Percentiles rank a stretch among this genome's conserved stretches.
Evolutionary conservation across 2,329 filamentous ascomycete species (phyloP).

Genomic region (Apiospora pterosperma): DNA sequence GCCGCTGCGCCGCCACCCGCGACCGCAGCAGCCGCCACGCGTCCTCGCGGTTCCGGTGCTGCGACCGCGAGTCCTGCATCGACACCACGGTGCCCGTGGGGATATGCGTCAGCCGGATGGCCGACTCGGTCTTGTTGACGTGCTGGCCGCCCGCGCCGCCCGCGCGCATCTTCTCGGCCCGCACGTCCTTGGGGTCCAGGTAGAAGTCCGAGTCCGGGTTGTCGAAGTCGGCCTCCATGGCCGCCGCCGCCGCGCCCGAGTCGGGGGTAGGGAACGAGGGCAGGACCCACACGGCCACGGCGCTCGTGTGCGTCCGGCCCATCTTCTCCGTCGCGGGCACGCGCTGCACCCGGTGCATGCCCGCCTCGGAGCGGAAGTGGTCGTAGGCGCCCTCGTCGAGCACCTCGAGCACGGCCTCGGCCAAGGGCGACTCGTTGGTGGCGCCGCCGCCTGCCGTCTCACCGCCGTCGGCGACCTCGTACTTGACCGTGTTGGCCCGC

Average conservation of each 20-base stretch:
- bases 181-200: constrained; percentile 79
- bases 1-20: constrained; percentile 72
- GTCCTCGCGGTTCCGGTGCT: constrained; percentile 81
- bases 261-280: constrained; percentile 67
- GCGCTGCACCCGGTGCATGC: constrained; percentile 92
- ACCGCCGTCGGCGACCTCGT: constrained; percentile 67
- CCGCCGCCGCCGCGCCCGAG: constrained; percentile 42
- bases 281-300: constrained; percentile 87
- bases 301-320: constrained; percentile 89
- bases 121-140: constrained; percentile 97
- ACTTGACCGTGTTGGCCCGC: constrained; percentile 69
- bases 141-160: constrained; percentile 93
- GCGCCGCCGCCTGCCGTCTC: constrained; percentile 50
- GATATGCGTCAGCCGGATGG: constrained; percentile 85
- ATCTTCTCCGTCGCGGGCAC: constrained; percentile 88
- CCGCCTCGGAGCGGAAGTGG: constrained; percentile 78
- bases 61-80: constrained; percentile 90
- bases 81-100: constrained; percentile 84
- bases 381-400: constrained; percentile 76
- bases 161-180: constrained; percentile 84
- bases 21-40: constrained; percentile 85
- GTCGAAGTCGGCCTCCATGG: constrained; percentile 60
- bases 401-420: constrained; percentile 86
- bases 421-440: constrained; percentile 62
- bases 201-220: constrained; percentile 92